Base-by-base conservation (phyloP, 75 land plant genomes). In the Cryptomeria japonica region DNA sequence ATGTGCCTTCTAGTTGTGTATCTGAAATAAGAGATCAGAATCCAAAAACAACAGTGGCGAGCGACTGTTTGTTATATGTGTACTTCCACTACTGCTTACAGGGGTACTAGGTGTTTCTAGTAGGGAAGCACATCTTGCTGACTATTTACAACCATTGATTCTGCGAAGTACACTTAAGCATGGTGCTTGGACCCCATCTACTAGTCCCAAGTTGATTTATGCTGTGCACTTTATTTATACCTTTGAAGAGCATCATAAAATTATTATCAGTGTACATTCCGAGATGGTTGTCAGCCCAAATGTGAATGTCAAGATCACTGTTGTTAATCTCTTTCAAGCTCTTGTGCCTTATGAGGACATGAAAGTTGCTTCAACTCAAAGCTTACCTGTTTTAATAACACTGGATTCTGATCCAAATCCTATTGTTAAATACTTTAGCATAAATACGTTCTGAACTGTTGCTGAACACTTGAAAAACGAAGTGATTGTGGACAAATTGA, bases 401-500 rank as follows among this genome's bases (percentile, higher is more conserved):
- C 93, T 98, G 42, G 99, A 96, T 15, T 98, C 99, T 70, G 99
- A 98, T 91, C 96, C 93, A 90, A 98, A 98, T 89, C 86, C 95
- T 19, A 90, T 92, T 92, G 99, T 98, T 13, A 98, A 95, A 86
- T 95, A 96, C 87, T 95, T 98, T 37, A 98, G 95, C 87, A 96
- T 98, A 85, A 95, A 96, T 72, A 98, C 96, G 46, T 96, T 95
- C 92, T 98, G 99, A 68, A 89, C 95, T 61, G 97, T 98, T 85
- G 99, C 98, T 28, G 98, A 98, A 86, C 96, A 98, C 93, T 98
- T 98, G 87, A 96, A 95, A 86, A 96, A 92, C 92, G 97, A 98
- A 70, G 91, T 91, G 99, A 97, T 98, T 88, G 94, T 93, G 83
- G 99, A 98, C 75, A 98, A 87, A 94, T 98, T 78, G 93, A 94